A percentile compares a stretch with the other conserved stretches of the same genome.
Conservation (phyloP, 345 rosid genomes). For the Lepidium aucheri region DNA sequence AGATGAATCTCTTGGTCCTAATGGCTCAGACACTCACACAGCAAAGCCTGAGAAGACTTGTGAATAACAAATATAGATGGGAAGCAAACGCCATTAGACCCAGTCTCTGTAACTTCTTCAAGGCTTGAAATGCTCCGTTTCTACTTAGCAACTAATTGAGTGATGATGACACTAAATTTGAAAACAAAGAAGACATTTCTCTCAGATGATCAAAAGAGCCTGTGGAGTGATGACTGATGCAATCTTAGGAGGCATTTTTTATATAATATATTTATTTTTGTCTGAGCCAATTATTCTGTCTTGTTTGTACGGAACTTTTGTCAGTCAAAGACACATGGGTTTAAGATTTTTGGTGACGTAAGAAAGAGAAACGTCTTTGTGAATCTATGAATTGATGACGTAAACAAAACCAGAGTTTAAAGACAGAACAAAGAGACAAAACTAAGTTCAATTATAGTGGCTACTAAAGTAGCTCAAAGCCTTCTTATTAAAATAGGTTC, state of each 20-base stretch:
- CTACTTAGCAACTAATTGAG: constrained; percentile 1
- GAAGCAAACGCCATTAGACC: constrained; percentile 1
- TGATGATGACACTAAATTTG: not conserved
- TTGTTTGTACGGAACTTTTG: constrained; percentile 14
- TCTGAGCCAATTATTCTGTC: not conserved
- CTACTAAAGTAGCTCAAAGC: not conserved
- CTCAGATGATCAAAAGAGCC: not conserved
- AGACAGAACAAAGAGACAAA: constrained; percentile 11
- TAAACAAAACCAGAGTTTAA: not conserved
- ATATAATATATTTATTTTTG: not conserved
- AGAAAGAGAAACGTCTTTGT: not conserved
- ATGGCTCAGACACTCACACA: constrained; percentile 31
- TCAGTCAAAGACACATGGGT: constrained; percentile 20
- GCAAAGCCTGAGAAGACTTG: constrained; percentile 24
- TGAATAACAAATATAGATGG: constrained; percentile 22
- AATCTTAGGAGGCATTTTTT: not conserved
- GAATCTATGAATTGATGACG: not conserved
- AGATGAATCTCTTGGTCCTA: constrained; percentile 30
- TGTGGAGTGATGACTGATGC: constrained; percentile 1
- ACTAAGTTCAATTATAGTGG: constrained; percentile 12
- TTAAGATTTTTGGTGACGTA: constrained; percentile 1
- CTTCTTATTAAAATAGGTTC: not conserved
- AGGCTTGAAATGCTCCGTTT: constrained; percentile 1
- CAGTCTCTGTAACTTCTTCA: not conserved
- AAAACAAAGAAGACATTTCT: not conserved